A percentile compares a stretch with the other conserved stretches of the same genome.
phyloP scores from a whole-genome alignment of 2,329 filamentous ascomycete species.

The Didymosphaeria variabile region DNA sequence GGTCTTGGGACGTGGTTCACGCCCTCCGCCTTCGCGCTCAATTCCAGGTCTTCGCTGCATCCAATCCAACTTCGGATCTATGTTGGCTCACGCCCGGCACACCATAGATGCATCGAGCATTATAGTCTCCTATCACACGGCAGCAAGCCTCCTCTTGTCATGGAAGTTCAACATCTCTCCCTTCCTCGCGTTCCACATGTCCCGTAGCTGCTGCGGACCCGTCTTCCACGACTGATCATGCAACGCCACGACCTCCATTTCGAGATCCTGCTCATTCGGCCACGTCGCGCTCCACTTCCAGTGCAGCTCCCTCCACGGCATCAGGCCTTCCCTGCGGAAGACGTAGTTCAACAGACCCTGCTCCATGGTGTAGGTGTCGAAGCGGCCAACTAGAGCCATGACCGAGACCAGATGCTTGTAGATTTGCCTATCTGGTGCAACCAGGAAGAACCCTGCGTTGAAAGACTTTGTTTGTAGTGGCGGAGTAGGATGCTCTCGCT shows the following conservation, averaged over 20 bases:
- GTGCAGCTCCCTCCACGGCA: constrained; percentile 55
- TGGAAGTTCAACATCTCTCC: constrained; percentile 20
- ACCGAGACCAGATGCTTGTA: constrained; percentile 53
- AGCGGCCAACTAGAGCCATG: constrained; percentile 46
- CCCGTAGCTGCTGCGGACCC: constrained; percentile 19
- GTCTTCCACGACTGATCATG: constrained; percentile 52
- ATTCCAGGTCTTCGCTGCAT: background rate
- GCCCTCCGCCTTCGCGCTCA: background rate
- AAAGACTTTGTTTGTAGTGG: constrained; percentile 46
- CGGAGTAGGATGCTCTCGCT: constrained; percentile 50
- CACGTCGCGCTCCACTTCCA: constrained; percentile 54
- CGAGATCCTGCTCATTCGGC: constrained; percentile 46
- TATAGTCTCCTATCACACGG: background rate
- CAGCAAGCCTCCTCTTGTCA: constrained; percentile 3
- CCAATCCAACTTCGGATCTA: background rate
- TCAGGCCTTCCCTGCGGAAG: constrained; percentile 51
- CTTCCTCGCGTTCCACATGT: constrained; percentile 19
- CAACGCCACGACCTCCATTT: constrained; percentile 45
- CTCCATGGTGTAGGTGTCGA: constrained; percentile 52
- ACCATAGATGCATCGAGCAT: background rate
- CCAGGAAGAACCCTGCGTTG: constrained; percentile 55
- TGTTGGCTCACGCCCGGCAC: background rate
- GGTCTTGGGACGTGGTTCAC: background rate
- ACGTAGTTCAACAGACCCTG: constrained; percentile 58
- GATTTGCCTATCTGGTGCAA: constrained; percentile 50